Evolutionary conservation across 2,329 filamentous ascomycete species (phyloP).

Genomic region (Penicillium sp.): DNA sequence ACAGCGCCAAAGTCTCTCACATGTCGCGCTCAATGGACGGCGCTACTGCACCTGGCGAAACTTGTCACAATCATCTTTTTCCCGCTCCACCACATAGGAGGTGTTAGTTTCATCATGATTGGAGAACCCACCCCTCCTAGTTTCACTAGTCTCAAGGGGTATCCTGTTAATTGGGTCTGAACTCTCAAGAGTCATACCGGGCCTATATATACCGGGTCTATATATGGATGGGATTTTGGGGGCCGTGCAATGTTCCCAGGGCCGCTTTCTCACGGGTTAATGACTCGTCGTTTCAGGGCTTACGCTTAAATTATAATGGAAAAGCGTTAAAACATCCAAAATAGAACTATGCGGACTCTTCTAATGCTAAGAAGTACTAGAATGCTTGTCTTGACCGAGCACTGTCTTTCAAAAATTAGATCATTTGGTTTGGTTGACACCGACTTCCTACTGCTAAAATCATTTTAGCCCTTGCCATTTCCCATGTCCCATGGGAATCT

Average conservation of each 20-base stretch:
- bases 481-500: neutral
- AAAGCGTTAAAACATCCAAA: neutral
- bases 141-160: constrained; percentile 10
- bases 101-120: constrained; percentile 4
- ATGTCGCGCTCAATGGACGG: constrained; percentile 1
- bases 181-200: neutral
- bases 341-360: neutral
- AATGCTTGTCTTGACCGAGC: neutral
- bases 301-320: no score
- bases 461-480: neutral
- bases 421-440: neutral
- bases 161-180: neutral
- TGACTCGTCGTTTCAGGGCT: no score
- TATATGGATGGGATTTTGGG: neutral
- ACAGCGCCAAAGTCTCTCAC: constrained; percentile 18
- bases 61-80: constrained; percentile 19
- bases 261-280: neutral
- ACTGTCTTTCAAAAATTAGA: neutral
- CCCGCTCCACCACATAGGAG: constrained; percentile 4
- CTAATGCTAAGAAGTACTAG: neutral
- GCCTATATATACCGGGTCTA: neutral
- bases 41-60: constrained; percentile 18
- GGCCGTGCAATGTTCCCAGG: neutral
- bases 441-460: no score
- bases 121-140: constrained; percentile 3